Base-by-base conservation (phyloP, 2,329 filamentous ascomycete genomes). In the Xylariomycetidae sp. region DNA sequence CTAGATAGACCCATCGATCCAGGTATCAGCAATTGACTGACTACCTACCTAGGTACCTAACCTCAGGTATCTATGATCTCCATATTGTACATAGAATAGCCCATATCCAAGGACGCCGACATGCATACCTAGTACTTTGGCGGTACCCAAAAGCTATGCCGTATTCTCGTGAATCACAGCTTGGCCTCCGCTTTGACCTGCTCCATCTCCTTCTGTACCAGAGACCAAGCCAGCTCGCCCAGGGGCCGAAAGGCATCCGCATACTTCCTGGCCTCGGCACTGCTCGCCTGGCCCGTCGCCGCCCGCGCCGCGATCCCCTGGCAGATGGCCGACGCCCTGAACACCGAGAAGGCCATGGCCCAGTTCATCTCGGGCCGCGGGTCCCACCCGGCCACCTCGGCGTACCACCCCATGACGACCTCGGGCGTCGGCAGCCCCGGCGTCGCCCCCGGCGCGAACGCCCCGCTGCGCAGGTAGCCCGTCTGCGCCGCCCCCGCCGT, bases 221-320 rank as follows among this genome's bases (percentile, higher is more conserved):
- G n/a, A 8, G 8, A n/a, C 20, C 20, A 23, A 23, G 20, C 20
- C 20, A 23, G 20, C 20, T 23, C 20, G 8, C 20, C 20, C n/a
- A 23, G 8, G n/a, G 20, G 20, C 20, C n/a, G 8, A n/a, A 23
- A 23, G 8, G 20, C 20, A n/a, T 23, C 20, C 0, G 71, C 87
- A 61, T 90, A 85, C 25, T 80, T 70, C 49, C 69, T 74, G 9
- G 89, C 89, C 58, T 83, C 77, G 37, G 77, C 82, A 57, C 86
- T 94, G 61, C 87, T 94, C 19, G 89, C 89, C 69, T 95, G 88
- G 27, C 88, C 67, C 31, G 74, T 63, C 14, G 89, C 89, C 61
- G 83, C 83, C 44, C 90, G 68, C 31, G 89, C 89, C 31, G 88
- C 88, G 56, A 96, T 95, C 4, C 89, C 89, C 65, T 96, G 89